Evolutionary conservation across 2,329 filamentous ascomycete genomes (phyloP).

Genomic region (Fusarium acutatum): DNA sequence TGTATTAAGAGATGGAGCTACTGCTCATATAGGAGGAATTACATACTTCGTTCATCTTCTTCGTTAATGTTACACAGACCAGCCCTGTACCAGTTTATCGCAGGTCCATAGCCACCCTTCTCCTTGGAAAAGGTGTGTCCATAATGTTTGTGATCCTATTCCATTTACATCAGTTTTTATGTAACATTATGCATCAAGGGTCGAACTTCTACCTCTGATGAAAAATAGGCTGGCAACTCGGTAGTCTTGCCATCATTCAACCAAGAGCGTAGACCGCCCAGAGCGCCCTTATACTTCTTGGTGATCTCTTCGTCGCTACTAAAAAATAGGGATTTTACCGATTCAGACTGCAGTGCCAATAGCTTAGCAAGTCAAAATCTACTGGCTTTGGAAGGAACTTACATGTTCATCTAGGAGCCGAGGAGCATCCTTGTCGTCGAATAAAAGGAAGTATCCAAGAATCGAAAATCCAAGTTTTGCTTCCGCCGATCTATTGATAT

Average conservation of each 20-base stretch:
- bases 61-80: background rate
- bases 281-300: background rate
- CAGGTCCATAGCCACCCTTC: background rate
- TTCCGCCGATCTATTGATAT: background rate
- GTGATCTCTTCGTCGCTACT: background rate
- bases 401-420: background rate
- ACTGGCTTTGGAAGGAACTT: rapidly evolving
- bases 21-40: background rate
- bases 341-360: background rate
- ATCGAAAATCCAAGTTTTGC: background rate
- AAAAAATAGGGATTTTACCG: background rate
- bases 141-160: background rate
- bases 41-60: background rate
- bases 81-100: background rate
- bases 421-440: background rate
- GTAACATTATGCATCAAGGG: rapidly evolving
- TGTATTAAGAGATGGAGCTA: background rate
- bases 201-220: background rate
- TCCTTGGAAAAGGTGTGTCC: background rate
- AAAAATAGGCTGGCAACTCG: background rate
- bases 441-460: background rate
- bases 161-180: rapidly evolving
- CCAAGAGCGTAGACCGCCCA: background rate
- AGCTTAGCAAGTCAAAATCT: rapidly evolving
- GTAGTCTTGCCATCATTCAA: background rate